Base-by-base conservation (phyloP, 495 filamentous ascomycete genomes). In the Penicillium angulare region DNA sequence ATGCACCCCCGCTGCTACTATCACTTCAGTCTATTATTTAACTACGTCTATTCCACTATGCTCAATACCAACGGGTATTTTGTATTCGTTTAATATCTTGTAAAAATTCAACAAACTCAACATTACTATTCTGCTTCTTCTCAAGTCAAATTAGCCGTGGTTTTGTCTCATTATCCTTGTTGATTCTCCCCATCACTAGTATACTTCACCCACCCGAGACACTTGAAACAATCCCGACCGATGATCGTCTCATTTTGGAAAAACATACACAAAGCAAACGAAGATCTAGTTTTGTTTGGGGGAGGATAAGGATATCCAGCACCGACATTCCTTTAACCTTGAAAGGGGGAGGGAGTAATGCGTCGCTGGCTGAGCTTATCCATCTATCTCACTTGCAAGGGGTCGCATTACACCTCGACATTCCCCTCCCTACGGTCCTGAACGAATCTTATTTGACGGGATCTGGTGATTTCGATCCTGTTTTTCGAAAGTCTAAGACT, bases 391-490 rank as follows among this genome's bases (percentile, higher is more conserved):
- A 26, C n/a, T 42, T 24, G 6, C 31, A 36, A 41, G 52, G 52
- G 56, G 55, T 46, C 43, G 42, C 51, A 59, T 59, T 50, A 50
- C 33, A n/a, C 52, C 23, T 52, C 40, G 33, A 52, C 56, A 59
- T 59, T 59, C 56, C 52, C 26, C 43, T 42, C 56, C 56, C 56
- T 59, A 45, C 38, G 55, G 22, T 55, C 56, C 52, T 40, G 10
- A 12, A 32, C 48, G 42, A 42, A 52, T 46, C 18, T 38, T 12
- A 31, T 31, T 31, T 31, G n/a, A n/a, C n/a, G n/a, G n/a, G n/a
- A n/a, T n/a, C n/a, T 20, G 26, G 26, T 6, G 26, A 29, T 29
- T 29, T 9, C 5, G 12, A 38, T 20, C 34, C 16, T 18, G 16
- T 38, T 38, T 38, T 38, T 20, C 34, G n/a, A 7, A 38, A 20